Percentiles rank a stretch among this genome's conserved stretches.
phyloP scores from a whole-genome alignment of 1,284 basidiomycete species.

The Meira miltonrushii region DNA sequence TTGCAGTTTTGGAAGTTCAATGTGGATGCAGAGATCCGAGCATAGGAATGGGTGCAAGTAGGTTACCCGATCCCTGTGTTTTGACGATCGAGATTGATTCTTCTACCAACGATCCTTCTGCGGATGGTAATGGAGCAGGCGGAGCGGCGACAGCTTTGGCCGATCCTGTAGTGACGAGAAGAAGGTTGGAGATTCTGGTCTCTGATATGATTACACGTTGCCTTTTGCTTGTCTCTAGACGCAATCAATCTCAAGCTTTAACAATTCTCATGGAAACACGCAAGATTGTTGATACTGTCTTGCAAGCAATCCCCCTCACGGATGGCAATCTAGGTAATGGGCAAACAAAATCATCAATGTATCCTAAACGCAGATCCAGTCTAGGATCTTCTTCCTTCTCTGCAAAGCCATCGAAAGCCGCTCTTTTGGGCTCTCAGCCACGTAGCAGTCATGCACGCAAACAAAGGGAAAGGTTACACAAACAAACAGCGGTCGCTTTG shows the following conservation, averaged over 20 bases:
- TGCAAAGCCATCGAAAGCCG: background rate
- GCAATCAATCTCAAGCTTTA: slow-evolving; percentile 39
- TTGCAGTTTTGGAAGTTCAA: slow-evolving; percentile 43
- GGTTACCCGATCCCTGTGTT: slow-evolving; percentile 28
- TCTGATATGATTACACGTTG: slow-evolving; percentile 47
- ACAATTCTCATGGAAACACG: slow-evolving; percentile 38
- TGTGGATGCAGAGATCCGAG: slow-evolving; percentile 37
- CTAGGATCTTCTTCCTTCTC: background rate
- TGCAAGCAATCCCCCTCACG: slow-evolving; percentile 24
- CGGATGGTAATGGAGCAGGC: background rate
- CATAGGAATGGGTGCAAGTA: slow-evolving; percentile 23
- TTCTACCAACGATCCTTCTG: slow-evolving; percentile 33
- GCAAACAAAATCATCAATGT: slow-evolving; percentile 18
- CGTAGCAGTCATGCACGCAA: slow-evolving; percentile 10
- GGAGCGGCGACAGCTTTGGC: slow-evolving; percentile 29
- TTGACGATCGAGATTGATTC: slow-evolving; percentile 43
- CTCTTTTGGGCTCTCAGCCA: background rate
- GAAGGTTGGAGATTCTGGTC: slow-evolving; percentile 41
- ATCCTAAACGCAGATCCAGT: background rate
- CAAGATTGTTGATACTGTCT: slow-evolving; percentile 46
- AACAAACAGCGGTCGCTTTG: slow-evolving; percentile 32
- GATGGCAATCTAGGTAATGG: slow-evolving; percentile 12
- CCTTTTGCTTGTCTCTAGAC: slow-evolving; percentile 39
- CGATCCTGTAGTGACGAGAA: slow-evolving; percentile 39
- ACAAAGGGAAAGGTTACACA: slow-evolving; percentile 32